These are phyloP conservation scores for Lichenothelia convexa DNA, from an alignment of 495 filamentous ascomycete genomes.

Conservation along the genomic window DNA sequence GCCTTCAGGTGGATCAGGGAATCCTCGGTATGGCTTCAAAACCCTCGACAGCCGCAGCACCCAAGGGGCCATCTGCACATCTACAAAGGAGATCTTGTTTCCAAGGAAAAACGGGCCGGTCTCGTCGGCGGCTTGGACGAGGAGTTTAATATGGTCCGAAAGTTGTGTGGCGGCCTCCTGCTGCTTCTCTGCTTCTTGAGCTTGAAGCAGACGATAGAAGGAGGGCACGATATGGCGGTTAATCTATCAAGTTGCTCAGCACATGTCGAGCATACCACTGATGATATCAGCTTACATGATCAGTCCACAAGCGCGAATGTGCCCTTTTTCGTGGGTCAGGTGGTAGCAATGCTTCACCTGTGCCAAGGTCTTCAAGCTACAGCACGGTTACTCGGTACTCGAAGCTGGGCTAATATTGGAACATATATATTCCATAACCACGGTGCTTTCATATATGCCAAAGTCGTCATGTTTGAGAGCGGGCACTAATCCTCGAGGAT, in stretches of 20 bases:
- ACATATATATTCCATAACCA: conserved; percentile 76
- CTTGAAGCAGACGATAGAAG: conserved; percentile 65
- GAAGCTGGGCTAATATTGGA: background rate
- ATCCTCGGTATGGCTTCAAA: conserved; percentile 61
- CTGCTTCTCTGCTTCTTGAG: conserved; percentile 48
- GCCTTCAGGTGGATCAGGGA: conserved; percentile 51
- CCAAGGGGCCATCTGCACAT: conserved; percentile 81
- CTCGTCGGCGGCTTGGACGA: conserved; percentile 52
- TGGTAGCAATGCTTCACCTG: conserved; percentile 44
- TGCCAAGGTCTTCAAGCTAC: conserved; percentile 61
- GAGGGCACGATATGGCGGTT: conserved; percentile 66
- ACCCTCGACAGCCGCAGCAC: conserved; percentile 57
- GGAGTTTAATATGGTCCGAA: conserved; percentile 44
- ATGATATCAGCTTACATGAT: conserved; percentile 44
- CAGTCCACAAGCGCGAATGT: conserved; percentile 67
- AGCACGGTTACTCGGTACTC: background rate
- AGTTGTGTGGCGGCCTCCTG: conserved; percentile 44
- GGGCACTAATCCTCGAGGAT: conserved; percentile 76
- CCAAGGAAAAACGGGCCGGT: conserved; percentile 38
- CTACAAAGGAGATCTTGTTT: conserved; percentile 19
- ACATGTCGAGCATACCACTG: background rate
- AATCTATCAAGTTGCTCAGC: conserved; percentile 32
- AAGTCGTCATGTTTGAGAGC: conserved; percentile 69
- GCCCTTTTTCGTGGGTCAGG: conserved; percentile 52
- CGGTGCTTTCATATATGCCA: conserved; percentile 73